phyloP scores from a whole-genome alignment of 805 yeast genomes.

The Clavispora santaluciae region DNA sequence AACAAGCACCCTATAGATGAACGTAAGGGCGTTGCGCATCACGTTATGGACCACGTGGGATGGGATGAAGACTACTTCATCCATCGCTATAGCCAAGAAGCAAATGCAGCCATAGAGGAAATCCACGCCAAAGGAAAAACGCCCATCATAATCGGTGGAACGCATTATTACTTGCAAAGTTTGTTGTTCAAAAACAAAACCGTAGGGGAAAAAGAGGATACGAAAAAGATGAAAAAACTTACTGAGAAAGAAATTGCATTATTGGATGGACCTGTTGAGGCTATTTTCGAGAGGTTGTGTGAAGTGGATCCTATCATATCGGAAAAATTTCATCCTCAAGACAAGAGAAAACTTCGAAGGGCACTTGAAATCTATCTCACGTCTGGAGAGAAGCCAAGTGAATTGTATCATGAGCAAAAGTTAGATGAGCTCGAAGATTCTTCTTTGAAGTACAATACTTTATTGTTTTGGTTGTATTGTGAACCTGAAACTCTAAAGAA shows the following conservation, averaged over 20 bases:
- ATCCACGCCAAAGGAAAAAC: conserved; percentile 64
- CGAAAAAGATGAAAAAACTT: conserved; percentile 27
- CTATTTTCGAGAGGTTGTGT: conserved; percentile 44
- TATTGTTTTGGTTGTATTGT: conserved; percentile 81
- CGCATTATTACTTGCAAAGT: conserved; percentile 87
- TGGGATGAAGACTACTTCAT: conserved; percentile 83
- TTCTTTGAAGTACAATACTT: conserved; percentile 51
- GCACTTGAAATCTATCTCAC: conserved; percentile 74
- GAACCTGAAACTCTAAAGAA: conserved; percentile 50
- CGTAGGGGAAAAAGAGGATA: conserved; percentile 32
- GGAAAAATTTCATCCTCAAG: conserved; percentile 87
- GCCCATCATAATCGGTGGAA: conserved; percentile 93
- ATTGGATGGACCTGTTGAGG: conserved; percentile 52
- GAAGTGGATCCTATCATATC: conserved; percentile 68
- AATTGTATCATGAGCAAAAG: conserved; percentile 60
- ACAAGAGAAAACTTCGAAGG: conserved; percentile 68
- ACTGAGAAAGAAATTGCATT: conserved; percentile 30
- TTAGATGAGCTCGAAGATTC: conserved; percentile 38
- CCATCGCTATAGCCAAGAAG: conserved; percentile 74
- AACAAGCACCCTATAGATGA: conserved; percentile 87
- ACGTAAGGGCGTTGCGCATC: conserved; percentile 72
- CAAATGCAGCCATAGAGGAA: conserved; percentile 54
- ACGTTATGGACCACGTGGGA: conserved; percentile 75
- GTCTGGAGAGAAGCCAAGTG: conserved; percentile 67
- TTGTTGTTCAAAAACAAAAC: conserved; percentile 68